Evolutionary conservation across 177 flowering plant species (phyloP), one percentile per base, ranked within the genome.

Genomic region (Vitis hybrid): DNA sequence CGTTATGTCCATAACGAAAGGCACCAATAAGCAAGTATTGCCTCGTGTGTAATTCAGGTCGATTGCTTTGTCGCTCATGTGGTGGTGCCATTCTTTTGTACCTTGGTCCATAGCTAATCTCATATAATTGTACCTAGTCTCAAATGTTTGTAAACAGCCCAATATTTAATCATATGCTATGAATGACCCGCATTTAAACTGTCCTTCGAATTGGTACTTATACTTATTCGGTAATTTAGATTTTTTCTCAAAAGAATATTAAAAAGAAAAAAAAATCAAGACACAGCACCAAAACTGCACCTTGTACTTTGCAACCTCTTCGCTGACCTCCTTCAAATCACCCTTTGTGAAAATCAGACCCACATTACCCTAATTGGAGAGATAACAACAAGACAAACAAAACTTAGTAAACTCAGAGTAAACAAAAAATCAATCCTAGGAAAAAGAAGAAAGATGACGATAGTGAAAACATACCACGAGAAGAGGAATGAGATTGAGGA

Each of bases 261-360:
- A 35, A 51, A 18, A 11, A n/a, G 35, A 35, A 20, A 15, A 13
- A n/a, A 11, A 53, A 27, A 27, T 27, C 17, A 50, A 17, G 21
- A 13, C 27, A 15, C 4, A 60, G 53, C 24, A 57, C 6, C 41
- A 55, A 10, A 48, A 50, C 21, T 48, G 13, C 3, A 89, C 93
- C 93, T 89, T 89, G 84, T 89, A 89, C 77, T 89, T 87, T 32
- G 88, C 84, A 63, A 89, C 90, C 75, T 86, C 91, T 53, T 89
- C 93, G 13, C 85, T 83, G 21, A 88, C 91, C 69, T 89, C 93
- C 82, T 89, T 89, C 82, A 89, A 67, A 60, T 89, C 93, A 64
- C 93, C 93, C 82, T 89, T 87, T 3, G 93, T 89, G 73, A 89
- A 89, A 51, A 89, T 87, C 78, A 89, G 67, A 0, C 93, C 93